These are phyloP conservation scores for Metschnikowia baotianmanensis DNA, from an alignment of 805 yeast genomes.

Conservation along the genomic window DNA sequence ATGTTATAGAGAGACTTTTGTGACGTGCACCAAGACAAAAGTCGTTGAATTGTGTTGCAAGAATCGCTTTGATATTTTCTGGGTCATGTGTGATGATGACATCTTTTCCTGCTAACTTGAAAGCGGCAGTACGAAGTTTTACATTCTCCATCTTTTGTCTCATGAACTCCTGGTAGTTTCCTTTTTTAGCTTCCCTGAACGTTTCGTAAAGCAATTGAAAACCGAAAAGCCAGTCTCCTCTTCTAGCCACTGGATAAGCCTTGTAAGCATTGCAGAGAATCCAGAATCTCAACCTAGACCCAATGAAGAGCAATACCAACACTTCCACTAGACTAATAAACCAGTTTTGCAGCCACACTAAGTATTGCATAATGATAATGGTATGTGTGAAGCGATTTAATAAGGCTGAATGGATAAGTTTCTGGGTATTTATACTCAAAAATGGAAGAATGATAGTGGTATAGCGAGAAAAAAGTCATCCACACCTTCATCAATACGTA, in stretches of 20 bases:
- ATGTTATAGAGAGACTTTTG: constrained; percentile 29
- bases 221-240: constrained; percentile 13
- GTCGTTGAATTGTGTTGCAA: constrained; percentile 39
- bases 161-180: constrained; percentile 11
- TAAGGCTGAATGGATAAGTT: not conserved
- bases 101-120: constrained; percentile 12
- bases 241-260: constrained; percentile 6
- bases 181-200: constrained; percentile 7
- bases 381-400: not conserved
- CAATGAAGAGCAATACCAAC: not conserved
- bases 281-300: not conserved
- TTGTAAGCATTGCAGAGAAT: constrained; percentile 3
- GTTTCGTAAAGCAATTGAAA: constrained; percentile 9
- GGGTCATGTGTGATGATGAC: constrained; percentile 29
- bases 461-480: too few species aligned
- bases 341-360: constrained; percentile 2
- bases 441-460: not conserved
- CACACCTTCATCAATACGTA: too few species aligned
- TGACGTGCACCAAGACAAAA: constrained; percentile 35
- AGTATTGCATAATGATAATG: not conserved
- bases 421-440: not conserved
- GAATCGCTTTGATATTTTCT: constrained; percentile 36
- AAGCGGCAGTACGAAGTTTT: constrained; percentile 7
- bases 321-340: not conserved
- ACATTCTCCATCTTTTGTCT: constrained; percentile 3